Base-by-base conservation (phyloP, 495 filamentous ascomycete species). In the Paragyromitra xinjiangensis region DNA sequence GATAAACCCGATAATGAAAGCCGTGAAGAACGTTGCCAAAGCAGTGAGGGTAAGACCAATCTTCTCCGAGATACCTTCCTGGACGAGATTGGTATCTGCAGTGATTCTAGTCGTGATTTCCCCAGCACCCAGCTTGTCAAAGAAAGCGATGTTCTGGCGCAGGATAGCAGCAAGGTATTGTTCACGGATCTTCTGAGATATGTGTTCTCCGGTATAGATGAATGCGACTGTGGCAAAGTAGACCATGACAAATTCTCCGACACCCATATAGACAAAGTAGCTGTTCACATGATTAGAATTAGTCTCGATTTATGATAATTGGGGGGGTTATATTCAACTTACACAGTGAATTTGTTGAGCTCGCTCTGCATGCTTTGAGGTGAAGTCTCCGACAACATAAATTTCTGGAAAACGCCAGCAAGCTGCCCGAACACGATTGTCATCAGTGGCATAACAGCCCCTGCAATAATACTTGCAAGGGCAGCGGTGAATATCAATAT, bases 81-180 rank as follows among this genome's bases (percentile, higher is more conserved):
- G 94, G 68, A 97, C 90, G 59, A 94, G 83, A 80, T 96, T 95
- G 65, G 93, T 95, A 83, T 97, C 94, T 58, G 93, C 89, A 2
- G 94, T 97, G 81, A 97, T 97, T 69, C 94, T 90, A 0, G 94
- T 97, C 0, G 94, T 97, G 73, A 97, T 92, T 85, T 97, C 94
- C 75, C 94, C 94, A 37, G 94, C 92, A 64, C 94, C 94, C 24
- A 95, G 88, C 79, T 93, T 94, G 81, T 97, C 94, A 83, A 96
- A 97, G 82, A 93, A 97, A 64, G 89, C 94, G 81, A 97, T 93
- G 83, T 97, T 97, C 82, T 97, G 94, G 53, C 90, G 89, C 85
- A 97, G 86, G 80, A 94, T 94, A 58, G 93, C 92, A 72, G 88
- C 85, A 2, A 97, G 88, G 83, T 97, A 97, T 66, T 92, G 88